Conservation (phyloP, 2,329 filamentous ascomycete species). For the Scopulariopsis brevicaulis region DNA sequence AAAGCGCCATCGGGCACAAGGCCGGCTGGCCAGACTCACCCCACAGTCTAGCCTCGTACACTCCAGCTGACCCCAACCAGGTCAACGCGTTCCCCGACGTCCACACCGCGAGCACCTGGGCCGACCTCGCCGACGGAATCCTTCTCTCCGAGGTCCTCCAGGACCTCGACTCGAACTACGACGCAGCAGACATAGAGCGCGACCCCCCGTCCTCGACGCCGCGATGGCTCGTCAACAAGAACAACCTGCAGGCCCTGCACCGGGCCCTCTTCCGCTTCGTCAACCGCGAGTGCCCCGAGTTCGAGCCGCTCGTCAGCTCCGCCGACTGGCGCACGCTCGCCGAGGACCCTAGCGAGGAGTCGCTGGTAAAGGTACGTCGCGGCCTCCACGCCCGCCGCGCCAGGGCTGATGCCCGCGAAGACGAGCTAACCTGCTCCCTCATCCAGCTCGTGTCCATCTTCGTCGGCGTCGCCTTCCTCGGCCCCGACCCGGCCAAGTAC, state of each 20-base stretch:
- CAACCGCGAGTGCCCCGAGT: constrained; percentile 36
- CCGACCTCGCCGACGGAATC: constrained; percentile 40
- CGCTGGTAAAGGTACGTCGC: constrained; percentile 35
- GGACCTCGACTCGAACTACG: constrained; percentile 46
- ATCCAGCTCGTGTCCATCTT: constrained; percentile 50
- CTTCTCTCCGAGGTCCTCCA: constrained; percentile 43
- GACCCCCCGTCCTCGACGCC: constrained; percentile 22
- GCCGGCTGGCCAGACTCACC: not conserved
- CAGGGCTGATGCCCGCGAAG: not conserved
- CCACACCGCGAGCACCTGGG: constrained; percentile 33
- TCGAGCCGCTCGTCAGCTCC: constrained; percentile 38
- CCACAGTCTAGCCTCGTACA: not conserved
- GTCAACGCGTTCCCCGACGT: constrained; percentile 31
- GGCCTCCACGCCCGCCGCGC: constrained; percentile 3
- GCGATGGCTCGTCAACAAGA: constrained; percentile 34
- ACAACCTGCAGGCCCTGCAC: constrained; percentile 41
- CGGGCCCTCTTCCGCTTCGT: constrained; percentile 44
- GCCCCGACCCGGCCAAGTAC: constrained; percentile 42
- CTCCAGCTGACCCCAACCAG: constrained; percentile 8
- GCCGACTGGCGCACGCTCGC: constrained; percentile 47
- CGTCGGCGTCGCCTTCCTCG: constrained; percentile 47
- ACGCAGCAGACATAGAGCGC: constrained; percentile 39
- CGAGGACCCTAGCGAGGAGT: constrained; percentile 41
- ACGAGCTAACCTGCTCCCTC: constrained; percentile 15
- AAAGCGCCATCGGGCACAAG: too few species aligned